Conservation (phyloP, 345 rosid genomes). For the Linum usitatissimum region DNA sequence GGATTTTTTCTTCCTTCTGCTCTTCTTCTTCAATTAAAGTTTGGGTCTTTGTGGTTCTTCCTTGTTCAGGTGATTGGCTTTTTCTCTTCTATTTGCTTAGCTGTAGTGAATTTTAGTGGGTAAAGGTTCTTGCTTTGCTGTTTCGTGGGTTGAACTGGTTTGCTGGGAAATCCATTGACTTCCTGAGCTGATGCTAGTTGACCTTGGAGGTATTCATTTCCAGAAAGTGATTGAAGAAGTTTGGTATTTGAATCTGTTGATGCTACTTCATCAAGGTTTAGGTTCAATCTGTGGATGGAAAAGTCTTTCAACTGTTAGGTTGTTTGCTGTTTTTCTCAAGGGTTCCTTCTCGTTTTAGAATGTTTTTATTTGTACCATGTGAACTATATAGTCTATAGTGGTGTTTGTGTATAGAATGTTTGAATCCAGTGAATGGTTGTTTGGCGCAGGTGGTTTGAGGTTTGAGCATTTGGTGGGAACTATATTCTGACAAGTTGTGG, state of each 20-base stretch:
- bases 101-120: neutral
- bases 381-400: neutral
- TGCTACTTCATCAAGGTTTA: neutral
- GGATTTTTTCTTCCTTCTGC: neutral
- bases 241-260: neutral
- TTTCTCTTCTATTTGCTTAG: neutral
- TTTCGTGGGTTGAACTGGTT: neutral
- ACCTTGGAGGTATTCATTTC: slow-evolving; percentile 6
- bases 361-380: neutral
- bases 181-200: neutral
- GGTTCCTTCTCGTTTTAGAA: neutral
- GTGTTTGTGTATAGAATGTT: slow-evolving; percentile 1
- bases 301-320: neutral
- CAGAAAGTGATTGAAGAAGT: slow-evolving; percentile 11
- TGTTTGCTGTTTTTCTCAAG: neutral
- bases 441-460: slow-evolving; percentile 9
- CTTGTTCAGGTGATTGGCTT: neutral
- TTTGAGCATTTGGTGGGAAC: neutral
- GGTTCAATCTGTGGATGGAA: neutral
- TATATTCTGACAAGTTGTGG: slow-evolving; percentile 6
- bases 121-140: neutral
- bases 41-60: neutral
- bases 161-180: neutral
- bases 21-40: neutral
- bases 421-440: neutral